Evolutionary conservation across 768 basidiomycete species (phyloP).

Genomic region (Lentinus tigrinus): DNA sequence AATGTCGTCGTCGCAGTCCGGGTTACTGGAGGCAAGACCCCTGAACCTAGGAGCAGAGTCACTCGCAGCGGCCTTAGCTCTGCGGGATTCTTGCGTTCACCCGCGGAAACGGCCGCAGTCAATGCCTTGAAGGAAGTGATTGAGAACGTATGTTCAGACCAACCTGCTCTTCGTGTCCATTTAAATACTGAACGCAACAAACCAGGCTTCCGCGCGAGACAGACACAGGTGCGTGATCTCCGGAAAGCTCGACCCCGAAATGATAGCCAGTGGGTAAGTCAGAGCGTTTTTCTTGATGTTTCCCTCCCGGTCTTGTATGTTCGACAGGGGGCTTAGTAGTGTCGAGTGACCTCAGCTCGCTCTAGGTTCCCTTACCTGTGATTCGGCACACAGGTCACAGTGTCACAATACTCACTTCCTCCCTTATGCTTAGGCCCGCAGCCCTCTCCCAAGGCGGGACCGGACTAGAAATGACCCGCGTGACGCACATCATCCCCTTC

Average conservation of each 20-base stretch:
- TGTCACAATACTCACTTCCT: not conserved
- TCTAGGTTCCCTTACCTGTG: too few species aligned
- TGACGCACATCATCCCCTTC: constrained; percentile 15
- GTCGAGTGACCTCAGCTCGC: too few species aligned
- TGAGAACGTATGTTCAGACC: not conserved
- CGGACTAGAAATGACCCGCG: constrained; percentile 11
- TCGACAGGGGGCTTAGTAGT: too few species aligned
- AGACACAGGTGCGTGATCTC: constrained; percentile 11
- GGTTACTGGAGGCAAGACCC: constrained; percentile 12
- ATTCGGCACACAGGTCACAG: too few species aligned
- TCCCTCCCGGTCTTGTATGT: too few species aligned
- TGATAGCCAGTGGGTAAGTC: constrained; percentile 10
- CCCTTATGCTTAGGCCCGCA: not conserved
- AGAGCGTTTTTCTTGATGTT: not conserved
- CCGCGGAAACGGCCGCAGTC: constrained; percentile 3
- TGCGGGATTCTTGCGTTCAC: constrained; percentile 3
- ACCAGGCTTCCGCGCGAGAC: constrained; percentile 4
- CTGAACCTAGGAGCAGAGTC: constrained; percentile 10
- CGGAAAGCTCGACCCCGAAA: constrained; percentile 11
- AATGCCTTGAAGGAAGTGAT: constrained; percentile 10
- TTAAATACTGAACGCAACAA: not conserved
- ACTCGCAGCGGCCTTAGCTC: constrained; percentile 8
- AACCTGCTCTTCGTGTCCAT: not conserved
- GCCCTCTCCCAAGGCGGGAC: not conserved
- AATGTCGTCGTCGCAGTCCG: constrained; percentile 3